phyloP scores from a whole-genome alignment of 2,329 filamentous ascomycete genomes.

The Paecilomyces sp. region DNA sequence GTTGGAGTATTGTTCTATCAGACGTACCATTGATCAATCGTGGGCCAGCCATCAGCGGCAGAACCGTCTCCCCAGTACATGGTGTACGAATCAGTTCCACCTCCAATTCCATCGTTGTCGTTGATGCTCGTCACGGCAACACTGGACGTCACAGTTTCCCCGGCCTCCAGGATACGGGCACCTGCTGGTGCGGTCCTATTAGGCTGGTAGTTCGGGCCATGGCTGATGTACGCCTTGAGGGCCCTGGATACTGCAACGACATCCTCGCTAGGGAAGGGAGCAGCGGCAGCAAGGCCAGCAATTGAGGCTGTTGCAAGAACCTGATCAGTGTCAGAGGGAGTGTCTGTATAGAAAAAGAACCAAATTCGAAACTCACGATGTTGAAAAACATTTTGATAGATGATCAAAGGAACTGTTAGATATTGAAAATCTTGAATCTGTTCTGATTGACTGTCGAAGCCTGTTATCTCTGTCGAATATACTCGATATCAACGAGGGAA shows the following conservation, averaged over 20 bases:
- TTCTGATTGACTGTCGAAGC: neutral
- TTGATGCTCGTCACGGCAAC: slow-evolving; percentile 4
- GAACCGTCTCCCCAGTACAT: slow-evolving; percentile 13
- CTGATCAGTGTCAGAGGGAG: neutral
- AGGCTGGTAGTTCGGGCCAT: neutral
- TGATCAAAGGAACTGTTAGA: neutral
- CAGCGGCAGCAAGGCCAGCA: neutral
- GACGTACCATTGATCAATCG: slow-evolving; percentile 9
- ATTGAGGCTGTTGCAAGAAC: neutral
- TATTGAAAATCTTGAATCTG: neutral
- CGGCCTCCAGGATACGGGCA: neutral
- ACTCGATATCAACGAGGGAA: neutral
- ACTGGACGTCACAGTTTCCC: neutral
- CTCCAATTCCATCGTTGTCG: slow-evolving; percentile 4
- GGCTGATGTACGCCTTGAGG: neutral
- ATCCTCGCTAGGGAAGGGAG: neutral
- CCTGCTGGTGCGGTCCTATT: neutral
- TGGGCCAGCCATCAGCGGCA: slow-evolving; percentile 10
- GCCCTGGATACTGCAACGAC: neutral
- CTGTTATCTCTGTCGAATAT: neutral
- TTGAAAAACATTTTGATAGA: neutral
- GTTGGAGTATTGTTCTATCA: neutral
- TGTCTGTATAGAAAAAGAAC: neutral
- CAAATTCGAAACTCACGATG: neutral
- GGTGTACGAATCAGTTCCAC: slow-evolving; percentile 5